Base-by-base conservation (phyloP, 257 asterid species). In the Fraxinus pennsylvanica region DNA sequence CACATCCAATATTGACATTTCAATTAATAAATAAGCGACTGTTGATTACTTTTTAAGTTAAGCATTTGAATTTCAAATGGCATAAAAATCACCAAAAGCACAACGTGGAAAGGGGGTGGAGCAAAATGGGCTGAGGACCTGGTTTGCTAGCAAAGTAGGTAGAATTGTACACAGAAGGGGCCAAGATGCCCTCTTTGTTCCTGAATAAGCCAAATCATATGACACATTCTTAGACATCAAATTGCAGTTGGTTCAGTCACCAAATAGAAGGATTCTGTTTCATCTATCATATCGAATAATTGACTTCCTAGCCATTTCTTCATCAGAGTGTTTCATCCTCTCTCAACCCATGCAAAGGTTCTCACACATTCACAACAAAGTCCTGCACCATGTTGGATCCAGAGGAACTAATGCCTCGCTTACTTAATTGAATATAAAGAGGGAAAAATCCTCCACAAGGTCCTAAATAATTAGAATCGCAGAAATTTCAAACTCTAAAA, bases 1-100 rank as follows among this genome's bases (percentile, higher is more conserved):
- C 39, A 6, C 39, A 93, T 80, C 98, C 98, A 93, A 82, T 96
- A 36, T 36, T 0, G 39, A 1, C 39, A 36, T 36, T 6, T 6
- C 8, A 36, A 5, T 36, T 1, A 36, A 36, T 36, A 36, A 36
- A 36, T 5, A 36, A 36, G 39, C 39, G 4, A 36, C 6, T 6
- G 5, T 35, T 35, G 38, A 35, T 35, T 35, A 35, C 38, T 35
- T 35, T 3, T 35, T 35, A 35, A 35, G 38, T 35, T 35, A 4
- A 35, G 38, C 39, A 36, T 36, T 5, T 36, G 39, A 36, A 36
- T 36, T 36, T 36, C 39, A 36, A 36, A 6, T 36, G 39, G 39
- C 7, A 47, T 47, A 47, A 14, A 47, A 47, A 10, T 47, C 59
- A 47, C 59, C 21, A 47, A 47, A 47, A 47, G 59, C 0, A 47